Percentiles rank a stretch among this genome's conserved stretches.
Evolutionary conservation across 306 rosid species (phyloP).

Genomic region (Herpetospermum pedunculosum): DNA sequence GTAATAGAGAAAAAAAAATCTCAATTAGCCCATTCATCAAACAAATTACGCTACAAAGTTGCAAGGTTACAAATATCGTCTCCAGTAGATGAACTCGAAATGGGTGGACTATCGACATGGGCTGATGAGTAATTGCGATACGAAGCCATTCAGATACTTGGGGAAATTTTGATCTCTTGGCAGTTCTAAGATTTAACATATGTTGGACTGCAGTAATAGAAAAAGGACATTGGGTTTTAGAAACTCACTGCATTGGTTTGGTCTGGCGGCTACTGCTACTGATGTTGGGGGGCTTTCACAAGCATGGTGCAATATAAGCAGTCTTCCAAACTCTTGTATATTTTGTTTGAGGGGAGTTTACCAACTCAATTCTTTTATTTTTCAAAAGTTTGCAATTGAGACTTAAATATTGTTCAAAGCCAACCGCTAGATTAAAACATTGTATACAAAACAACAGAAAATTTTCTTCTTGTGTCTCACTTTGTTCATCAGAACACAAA

Average conservation of each 20-base stretch:
- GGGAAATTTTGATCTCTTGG: background rate
- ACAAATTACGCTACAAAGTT: too few relatives aligned
- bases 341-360: background rate
- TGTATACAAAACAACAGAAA: too few relatives aligned
- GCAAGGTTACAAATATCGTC: background rate
- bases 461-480: too few relatives aligned
- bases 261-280: background rate
- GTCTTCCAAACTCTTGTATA: background rate
- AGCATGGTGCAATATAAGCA: background rate
- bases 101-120: conserved; percentile 83
- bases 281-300: background rate
- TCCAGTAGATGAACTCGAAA: conserved; percentile 43
- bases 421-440: too few relatives aligned
- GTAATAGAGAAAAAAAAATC: too few relatives aligned
- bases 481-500: too few relatives aligned
- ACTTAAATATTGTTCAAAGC: too few relatives aligned
- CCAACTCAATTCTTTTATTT: too few relatives aligned
- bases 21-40: too few relatives aligned
- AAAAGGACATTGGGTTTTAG: background rate
- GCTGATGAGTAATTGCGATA: background rate
- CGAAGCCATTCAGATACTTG: background rate
- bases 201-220: background rate
- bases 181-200: background rate
- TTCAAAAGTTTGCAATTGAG: too few relatives aligned
- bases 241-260: too few relatives aligned